phyloP scores from a whole-genome alignment of 345 rosid genomes.

The Chamaenerion angustifolium region DNA sequence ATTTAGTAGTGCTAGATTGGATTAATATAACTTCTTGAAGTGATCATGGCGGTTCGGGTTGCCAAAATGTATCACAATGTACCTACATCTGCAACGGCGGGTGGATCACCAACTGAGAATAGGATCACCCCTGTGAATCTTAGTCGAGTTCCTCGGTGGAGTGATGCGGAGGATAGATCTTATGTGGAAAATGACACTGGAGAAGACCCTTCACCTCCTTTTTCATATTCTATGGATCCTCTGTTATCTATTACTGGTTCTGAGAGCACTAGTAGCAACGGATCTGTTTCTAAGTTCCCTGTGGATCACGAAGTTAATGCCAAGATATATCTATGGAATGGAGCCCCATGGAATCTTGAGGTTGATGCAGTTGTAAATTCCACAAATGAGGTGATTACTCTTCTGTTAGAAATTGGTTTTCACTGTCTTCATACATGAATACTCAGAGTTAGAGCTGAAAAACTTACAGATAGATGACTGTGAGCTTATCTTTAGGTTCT shows the following conservation, averaged over 20 bases:
- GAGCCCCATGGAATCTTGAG: conserved; percentile 93
- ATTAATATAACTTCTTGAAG: conserved; percentile 1
- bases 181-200: conserved; percentile 41
- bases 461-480: too few relatives aligned
- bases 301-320: conserved; percentile 76
- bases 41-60: conserved; percentile 14
- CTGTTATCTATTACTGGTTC: conserved; percentile 38
- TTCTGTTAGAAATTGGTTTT: not conserved
- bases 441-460: too few relatives aligned
- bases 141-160: conserved; percentile 91
- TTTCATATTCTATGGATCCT: conserved; percentile 59
- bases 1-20: not conserved
- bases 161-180: conserved; percentile 57
- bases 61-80: conserved; percentile 38
- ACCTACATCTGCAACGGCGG: conserved; percentile 28
- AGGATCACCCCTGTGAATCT: conserved; percentile 60
- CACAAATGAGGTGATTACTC: conserved; percentile 68
- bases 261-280: conserved; percentile 31
- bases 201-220: conserved; percentile 38
- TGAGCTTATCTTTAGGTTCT: too few relatives aligned
- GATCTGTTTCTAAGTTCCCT: conserved; percentile 68
- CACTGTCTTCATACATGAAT: too few relatives aligned
- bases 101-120: conserved; percentile 25
- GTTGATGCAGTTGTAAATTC: conserved; percentile 98
- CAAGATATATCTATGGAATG: conserved; percentile 84